Conservation (phyloP, 345 rosid genomes). For the Rhodomyrtus tomentosa region DNA sequence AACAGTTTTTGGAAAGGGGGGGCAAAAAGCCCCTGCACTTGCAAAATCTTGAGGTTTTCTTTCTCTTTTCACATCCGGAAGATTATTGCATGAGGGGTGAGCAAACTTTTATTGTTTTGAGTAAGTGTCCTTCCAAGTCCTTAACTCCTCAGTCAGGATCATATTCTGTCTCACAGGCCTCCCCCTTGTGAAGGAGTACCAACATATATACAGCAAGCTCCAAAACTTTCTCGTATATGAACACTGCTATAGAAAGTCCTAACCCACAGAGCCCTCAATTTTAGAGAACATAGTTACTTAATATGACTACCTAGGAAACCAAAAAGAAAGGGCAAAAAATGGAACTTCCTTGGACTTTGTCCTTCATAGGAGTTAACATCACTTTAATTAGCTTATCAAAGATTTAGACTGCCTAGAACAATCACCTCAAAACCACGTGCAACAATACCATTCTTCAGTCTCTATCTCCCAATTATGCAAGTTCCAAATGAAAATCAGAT, state of each 20-base stretch:
- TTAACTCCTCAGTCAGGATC: not conserved
- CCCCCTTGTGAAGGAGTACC: not conserved
- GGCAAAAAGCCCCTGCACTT: not conserved
- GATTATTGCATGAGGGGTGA: not conserved
- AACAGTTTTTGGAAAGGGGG: not conserved
- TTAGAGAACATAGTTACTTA: not conserved
- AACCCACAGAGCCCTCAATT: not conserved
- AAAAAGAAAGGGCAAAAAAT: not conserved
- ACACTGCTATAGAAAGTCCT: not conserved
- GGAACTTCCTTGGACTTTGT: not conserved
- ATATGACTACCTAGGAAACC: not conserved
- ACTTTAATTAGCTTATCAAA: not conserved
- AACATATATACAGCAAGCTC: not conserved
- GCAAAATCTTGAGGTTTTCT: not conserved
- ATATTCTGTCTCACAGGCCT: not conserved
- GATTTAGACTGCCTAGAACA: not conserved
- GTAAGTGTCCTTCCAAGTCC: not conserved
- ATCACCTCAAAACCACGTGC: not conserved
- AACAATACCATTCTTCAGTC: not conserved
- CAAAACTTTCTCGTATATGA: not conserved
- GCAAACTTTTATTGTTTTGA: not conserved
- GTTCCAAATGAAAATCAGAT: not conserved
- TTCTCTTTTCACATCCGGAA: not conserved
- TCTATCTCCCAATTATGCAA: not conserved
- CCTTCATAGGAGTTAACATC: not conserved